Evolutionary conservation across 140 eudicot genomes (phyloP).

Genomic region (Erigeron philadelphicus): DNA sequence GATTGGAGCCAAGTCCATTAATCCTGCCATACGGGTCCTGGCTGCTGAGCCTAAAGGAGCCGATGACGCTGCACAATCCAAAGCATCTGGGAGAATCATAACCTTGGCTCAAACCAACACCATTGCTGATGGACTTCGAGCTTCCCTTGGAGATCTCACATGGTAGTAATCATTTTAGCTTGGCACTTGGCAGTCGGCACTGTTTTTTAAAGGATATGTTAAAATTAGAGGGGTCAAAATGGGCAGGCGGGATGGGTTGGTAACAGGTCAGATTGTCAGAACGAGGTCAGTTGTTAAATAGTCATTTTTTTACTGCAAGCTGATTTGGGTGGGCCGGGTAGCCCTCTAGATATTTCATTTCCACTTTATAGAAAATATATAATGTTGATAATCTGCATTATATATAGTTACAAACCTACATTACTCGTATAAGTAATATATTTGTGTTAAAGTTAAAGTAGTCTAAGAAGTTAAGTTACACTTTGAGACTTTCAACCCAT

Average conservation of each 20-base stretch:
- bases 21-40: slow-evolving; percentile 65
- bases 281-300: not conserved
- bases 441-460: too few species aligned
- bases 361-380: not conserved
- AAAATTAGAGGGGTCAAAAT: not conserved
- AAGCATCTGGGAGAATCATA: slow-evolving; percentile 62
- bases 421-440: not conserved
- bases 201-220: not conserved
- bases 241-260: not conserved
- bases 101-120: slow-evolving; percentile 68
- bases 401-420: not conserved
- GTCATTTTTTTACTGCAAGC: not conserved
- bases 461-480: not conserved
- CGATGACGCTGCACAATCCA: slow-evolving; percentile 91
- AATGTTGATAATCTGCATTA: not conserved
- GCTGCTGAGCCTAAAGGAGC: slow-evolving; percentile 99
- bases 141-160: slow-evolving; percentile 85
- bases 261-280: not conserved
- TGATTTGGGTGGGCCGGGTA: not conserved
- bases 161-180: slow-evolving; percentile 43
- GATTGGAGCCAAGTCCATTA: slow-evolving; percentile 86
- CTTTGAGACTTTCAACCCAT: not conserved
- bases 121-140: slow-evolving; percentile 97
- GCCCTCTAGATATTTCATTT: not conserved
- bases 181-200: not conserved